phyloP scores from a whole-genome alignment of 257 asterid species.

The Primulina tabacum region DNA sequence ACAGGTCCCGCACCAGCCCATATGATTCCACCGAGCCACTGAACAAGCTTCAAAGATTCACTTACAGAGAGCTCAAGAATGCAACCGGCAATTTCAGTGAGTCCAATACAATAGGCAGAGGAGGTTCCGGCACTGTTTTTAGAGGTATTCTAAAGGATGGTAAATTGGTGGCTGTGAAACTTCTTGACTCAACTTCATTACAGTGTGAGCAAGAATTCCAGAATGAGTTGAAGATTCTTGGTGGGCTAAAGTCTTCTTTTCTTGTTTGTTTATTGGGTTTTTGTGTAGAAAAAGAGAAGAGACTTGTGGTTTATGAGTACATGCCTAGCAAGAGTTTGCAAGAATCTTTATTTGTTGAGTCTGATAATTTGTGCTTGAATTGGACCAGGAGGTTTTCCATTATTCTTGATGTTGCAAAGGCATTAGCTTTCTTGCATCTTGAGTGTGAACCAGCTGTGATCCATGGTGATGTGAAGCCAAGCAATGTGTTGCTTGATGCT shows the following conservation, averaged over 20 bases:
- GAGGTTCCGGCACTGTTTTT: constrained; percentile 91
- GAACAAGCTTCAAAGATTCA: constrained; percentile 70
- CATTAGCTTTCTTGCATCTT: constrained; percentile 74
- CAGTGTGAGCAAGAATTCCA: constrained; percentile 86
- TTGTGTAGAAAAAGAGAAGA: constrained; percentile 59
- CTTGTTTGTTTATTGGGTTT: constrained; percentile 78
- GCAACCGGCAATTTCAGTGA: constrained; percentile 74
- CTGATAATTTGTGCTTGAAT: constrained; percentile 43
- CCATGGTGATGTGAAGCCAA: constrained; percentile 98
- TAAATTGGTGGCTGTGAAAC: constrained; percentile 73
- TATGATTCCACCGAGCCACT: constrained; percentile 56
- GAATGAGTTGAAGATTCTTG: constrained; percentile 79
- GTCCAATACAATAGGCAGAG: constrained; percentile 73
- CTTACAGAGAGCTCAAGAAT: constrained; percentile 59
- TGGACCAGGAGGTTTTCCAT: constrained; percentile 73
- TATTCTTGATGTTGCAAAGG: constrained; percentile 73
- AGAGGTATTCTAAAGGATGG: constrained; percentile 77
- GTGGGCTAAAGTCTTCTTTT: constrained; percentile 57
- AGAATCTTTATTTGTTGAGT: constrained; percentile 68
- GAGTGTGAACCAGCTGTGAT: constrained; percentile 94
- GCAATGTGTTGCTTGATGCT: constrained; percentile 87
- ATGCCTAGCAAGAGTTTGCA: constrained; percentile 91
- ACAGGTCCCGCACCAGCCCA: constrained; percentile 76
- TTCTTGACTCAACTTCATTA: constrained; percentile 56
- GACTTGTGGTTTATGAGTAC: constrained; percentile 81